Percentiles rank a stretch among this genome's conserved stretches.
phyloP scores from a whole-genome alignment of 2,329 filamentous ascomycete species.

The Cordyceps cicadae region DNA sequence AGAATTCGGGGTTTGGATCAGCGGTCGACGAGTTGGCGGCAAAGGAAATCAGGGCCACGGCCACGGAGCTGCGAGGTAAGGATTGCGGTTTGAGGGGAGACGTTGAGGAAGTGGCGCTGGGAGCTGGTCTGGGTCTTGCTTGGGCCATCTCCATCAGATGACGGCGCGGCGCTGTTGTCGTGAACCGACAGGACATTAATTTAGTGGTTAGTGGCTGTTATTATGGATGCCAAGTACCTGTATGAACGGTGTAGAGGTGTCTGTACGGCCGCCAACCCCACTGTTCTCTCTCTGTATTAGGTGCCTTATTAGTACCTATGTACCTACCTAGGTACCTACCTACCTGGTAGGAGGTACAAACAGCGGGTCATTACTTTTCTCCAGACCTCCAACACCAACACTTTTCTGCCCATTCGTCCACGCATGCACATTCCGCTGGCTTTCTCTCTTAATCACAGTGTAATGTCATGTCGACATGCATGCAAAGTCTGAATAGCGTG shows the following conservation, averaged over 20 bases:
- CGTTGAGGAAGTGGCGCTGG: conserved; percentile 3
- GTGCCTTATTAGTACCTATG: too few relatives aligned
- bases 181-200: too few relatives aligned
- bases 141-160: neutral
- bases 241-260: too few relatives aligned
- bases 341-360: too few relatives aligned
- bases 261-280: too few relatives aligned
- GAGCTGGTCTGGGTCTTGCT: neutral
- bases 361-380: neutral
- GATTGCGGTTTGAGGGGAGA: conserved; percentile 4
- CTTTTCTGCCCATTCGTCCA: neutral
- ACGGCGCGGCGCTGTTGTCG: neutral
- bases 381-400: neutral
- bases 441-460: neutral
- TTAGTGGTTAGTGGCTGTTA: too few relatives aligned
- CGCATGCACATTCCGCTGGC: neutral
- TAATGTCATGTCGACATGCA: conserved; percentile 12
- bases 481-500: neutral
- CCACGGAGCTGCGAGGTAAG: neutral
- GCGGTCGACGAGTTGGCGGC: neutral
- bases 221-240: neutral
- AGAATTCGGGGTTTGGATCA: neutral
- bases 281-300: too few relatives aligned
- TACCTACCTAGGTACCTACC: too few relatives aligned
- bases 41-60: neutral